phyloP scores from a whole-genome alignment of 2,329 filamentous ascomycete species.

The Aspergillus melleus region DNA sequence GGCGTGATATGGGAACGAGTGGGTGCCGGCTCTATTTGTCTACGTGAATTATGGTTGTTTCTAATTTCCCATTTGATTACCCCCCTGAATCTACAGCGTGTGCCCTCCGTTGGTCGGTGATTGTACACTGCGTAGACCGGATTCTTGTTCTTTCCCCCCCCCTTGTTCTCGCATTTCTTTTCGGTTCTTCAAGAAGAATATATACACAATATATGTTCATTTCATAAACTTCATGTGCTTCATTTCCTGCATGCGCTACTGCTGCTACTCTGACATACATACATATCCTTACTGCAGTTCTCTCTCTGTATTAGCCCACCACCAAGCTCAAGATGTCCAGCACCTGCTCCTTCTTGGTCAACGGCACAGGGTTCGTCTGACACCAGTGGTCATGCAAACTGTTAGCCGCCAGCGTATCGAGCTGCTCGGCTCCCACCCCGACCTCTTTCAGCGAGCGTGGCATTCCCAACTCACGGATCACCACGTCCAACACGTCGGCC shows the following conservation, averaged over 20 bases:
- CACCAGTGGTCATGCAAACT: slow-evolving; percentile 54
- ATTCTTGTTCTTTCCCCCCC: slow-evolving; percentile 2
- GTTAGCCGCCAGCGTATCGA: slow-evolving; percentile 51
- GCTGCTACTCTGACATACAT: neutral
- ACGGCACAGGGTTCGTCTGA: slow-evolving; percentile 51
- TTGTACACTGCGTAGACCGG: neutral
- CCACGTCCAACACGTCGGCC: slow-evolving; percentile 53
- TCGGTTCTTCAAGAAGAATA: neutral
- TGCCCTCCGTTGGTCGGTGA: neutral
- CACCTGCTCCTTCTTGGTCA: slow-evolving; percentile 51
- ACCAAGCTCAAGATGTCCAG: slow-evolving; percentile 53
- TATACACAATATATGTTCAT: neutral
- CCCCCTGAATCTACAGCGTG: slow-evolving; percentile 10
- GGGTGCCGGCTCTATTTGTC: neutral
- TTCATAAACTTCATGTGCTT: neutral
- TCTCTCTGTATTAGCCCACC: slow-evolving; percentile 8
- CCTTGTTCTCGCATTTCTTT: neutral
- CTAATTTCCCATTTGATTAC: neutral
- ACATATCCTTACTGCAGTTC: neutral
- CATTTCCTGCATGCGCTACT: neutral
- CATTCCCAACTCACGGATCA: slow-evolving; percentile 55
- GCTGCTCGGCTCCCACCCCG: slow-evolving; percentile 49
- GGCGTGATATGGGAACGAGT: slow-evolving; percentile 3
- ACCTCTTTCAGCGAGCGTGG: slow-evolving; percentile 56
- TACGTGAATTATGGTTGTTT: slow-evolving; percentile 1